Conservation (phyloP, 1,284 basidiomycete species). For the Termitomyces sp. region DNA sequence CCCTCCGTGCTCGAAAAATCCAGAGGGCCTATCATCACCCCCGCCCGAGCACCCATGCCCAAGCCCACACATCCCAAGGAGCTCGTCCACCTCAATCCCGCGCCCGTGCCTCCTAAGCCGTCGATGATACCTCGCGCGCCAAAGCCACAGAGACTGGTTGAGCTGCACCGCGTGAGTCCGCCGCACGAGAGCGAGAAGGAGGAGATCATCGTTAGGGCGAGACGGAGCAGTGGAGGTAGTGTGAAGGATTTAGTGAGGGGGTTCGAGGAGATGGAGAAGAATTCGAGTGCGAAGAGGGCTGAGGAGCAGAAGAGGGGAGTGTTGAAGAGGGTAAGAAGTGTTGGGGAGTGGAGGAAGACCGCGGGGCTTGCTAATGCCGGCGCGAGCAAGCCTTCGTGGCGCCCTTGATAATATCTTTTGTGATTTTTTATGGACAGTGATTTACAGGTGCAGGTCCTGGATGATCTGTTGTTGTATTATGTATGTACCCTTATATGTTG, state of each 20-base stretch:
- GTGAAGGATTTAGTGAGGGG: conserved; percentile 63
- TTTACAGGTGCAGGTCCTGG: not conserved
- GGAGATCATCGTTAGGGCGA: conserved; percentile 24
- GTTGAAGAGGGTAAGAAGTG: conserved; percentile 25
- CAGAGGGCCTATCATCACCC: conserved; percentile 54
- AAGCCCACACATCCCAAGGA: conserved; percentile 53
- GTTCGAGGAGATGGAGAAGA: conserved; percentile 49
- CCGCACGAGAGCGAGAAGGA: conserved; percentile 13
- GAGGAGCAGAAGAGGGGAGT: conserved; percentile 11
- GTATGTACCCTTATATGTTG: not conserved
- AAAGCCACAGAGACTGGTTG: conserved; percentile 46
- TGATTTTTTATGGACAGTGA: not conserved
- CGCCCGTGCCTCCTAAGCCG: conserved; percentile 33
- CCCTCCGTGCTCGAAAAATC: conserved; percentile 41
- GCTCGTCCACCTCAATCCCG: conserved; percentile 51
- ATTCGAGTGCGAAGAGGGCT: conserved; percentile 2
- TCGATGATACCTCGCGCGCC: conserved; percentile 38
- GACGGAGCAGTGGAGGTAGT: conserved; percentile 56
- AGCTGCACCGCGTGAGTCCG: conserved; percentile 47
- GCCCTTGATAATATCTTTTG: conserved; percentile 9
- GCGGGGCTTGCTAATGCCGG: conserved; percentile 6
- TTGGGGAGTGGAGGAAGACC: conserved; percentile 22
- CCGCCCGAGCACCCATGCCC: conserved; percentile 42
- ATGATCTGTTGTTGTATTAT: not conserved
- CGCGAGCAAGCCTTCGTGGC: conserved; percentile 12